Base-by-base conservation (phyloP, 1,284 basidiomycete species). In the Sphagnurus paluster region DNA sequence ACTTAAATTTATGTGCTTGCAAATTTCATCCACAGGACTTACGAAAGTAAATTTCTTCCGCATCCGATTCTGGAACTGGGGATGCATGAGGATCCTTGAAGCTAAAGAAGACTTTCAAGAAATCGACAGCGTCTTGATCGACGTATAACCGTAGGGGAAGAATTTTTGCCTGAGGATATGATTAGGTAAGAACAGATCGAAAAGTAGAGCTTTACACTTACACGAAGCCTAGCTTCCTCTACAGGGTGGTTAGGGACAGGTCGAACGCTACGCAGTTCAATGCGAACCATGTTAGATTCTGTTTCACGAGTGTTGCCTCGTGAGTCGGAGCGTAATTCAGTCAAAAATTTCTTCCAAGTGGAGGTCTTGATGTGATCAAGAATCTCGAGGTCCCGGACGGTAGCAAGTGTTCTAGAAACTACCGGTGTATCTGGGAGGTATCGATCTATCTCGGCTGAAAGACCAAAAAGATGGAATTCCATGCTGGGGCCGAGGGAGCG, bases 121-220 rank as follows among this genome's bases (percentile, higher is more conserved):
- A 99, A 65, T 99, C 97, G 11, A 99, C 79, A 6, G 97, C 96
- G 66, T 99, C 97, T 70, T 99, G 96, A 65, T 99, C 96, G 16
- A 99, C 92, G 65, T 98, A 93, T 29, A 99, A 70, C 19, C 95
- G 79, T 3, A 99, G 74, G 7, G 96, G 96, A 0, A 94, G 70
- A 23, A 98, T 76, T 64, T 96, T 96, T 17, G 84, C 85, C 92
- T 95, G 54, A n/a, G n/a, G 10, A 2, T 28, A 33, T 41, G 20
- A 41, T 23, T 7, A 10, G 11, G 43, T 43, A 26, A 55, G 32
- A 42, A 26, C 42, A 13, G 26, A 11, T 45, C 19, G 4, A 25
- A 29, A n/a, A 46, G 16, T 16, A 21, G 8, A 33, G 20, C 23
- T 11, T 20, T 16, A 17, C 20, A 61, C 87, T 64, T 60, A 93